Percentiles rank a stretch among this genome's conserved stretches.
Evolutionary conservation across 2,329 filamentous ascomycete species (phyloP).

Genomic region (Colletotrichum coccodes): DNA sequence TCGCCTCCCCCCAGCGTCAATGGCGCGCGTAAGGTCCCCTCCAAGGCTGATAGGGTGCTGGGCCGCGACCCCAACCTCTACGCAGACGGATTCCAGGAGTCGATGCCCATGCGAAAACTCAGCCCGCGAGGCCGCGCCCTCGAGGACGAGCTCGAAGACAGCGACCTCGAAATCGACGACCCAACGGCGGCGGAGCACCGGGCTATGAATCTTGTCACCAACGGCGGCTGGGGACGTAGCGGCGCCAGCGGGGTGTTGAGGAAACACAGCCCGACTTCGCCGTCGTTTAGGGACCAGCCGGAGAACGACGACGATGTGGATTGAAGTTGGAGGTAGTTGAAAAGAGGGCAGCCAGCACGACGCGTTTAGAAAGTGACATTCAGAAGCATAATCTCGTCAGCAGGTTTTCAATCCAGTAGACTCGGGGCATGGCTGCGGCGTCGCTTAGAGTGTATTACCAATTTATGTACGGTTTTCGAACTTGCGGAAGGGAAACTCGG

Average conservation of each 20-base stretch:
- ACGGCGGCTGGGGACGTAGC: conserved; percentile 50
- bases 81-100: conserved; percentile 55
- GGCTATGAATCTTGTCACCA: conserved; percentile 55
- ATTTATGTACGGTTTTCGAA: background rate
- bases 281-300: conserved; percentile 18
- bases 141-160: conserved; percentile 50
- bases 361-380: conserved; percentile 24
- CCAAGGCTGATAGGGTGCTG: conserved; percentile 68
- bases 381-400: conserved; percentile 14
- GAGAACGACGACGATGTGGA: conserved; percentile 30
- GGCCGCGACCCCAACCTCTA: conserved; percentile 67
- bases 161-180: conserved; percentile 49
- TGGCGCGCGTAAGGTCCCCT: conserved; percentile 51
- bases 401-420: conserved; percentile 1
- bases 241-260: conserved; percentile 56
- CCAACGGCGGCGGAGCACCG: conserved; percentile 54
- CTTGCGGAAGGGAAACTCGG: background rate
- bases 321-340: conserved; percentile 13
- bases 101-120: conserved; percentile 58
- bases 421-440: conserved; percentile 15
- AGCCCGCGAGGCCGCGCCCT: conserved; percentile 56
- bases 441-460: conserved; percentile 12
- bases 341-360: background rate
- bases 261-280: conserved; percentile 41
- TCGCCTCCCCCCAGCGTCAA: conserved; percentile 34